phyloP scores from a whole-genome alignment of 2,329 filamentous ascomycete genomes.

The Cladorrhinum sp. region DNA sequence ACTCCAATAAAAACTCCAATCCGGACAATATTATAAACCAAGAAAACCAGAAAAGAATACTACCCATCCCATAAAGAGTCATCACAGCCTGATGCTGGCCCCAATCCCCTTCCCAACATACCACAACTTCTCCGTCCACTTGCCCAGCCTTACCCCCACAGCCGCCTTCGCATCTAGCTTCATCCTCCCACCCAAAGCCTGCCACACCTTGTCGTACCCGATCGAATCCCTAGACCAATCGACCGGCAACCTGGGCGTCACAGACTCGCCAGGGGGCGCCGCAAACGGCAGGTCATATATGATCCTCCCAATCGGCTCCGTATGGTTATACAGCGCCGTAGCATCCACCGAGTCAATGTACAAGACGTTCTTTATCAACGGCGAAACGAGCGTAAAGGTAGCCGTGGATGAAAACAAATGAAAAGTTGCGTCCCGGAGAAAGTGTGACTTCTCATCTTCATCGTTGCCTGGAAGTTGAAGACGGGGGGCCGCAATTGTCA shows the following conservation, averaged over 20 bases:
- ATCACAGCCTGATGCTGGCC: slow-evolving; percentile 56
- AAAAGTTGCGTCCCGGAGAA: slow-evolving; percentile 82
- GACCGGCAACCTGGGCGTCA: slow-evolving; percentile 76
- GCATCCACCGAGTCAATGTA: slow-evolving; percentile 79
- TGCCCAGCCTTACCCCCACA: slow-evolving; percentile 70
- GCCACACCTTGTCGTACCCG: slow-evolving; percentile 76
- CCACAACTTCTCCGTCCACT: slow-evolving; percentile 70
- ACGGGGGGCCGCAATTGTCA: slow-evolving; percentile 69
- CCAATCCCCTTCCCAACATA: slow-evolving; percentile 69
- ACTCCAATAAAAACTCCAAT: not conserved
- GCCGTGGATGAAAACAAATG: slow-evolving; percentile 85
- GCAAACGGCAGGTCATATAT: slow-evolving; percentile 70
- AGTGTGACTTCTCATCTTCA: slow-evolving; percentile 53
- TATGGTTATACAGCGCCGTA: slow-evolving; percentile 79
- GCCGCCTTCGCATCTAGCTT: slow-evolving; percentile 75
- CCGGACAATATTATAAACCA: too few species aligned
- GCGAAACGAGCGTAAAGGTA: slow-evolving; percentile 78
- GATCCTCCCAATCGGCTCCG: slow-evolving; percentile 74
- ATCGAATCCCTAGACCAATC: slow-evolving; percentile 73
- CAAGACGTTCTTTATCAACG: slow-evolving; percentile 68
- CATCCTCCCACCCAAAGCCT: slow-evolving; percentile 75
- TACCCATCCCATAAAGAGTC: not conserved
- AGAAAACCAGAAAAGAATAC: too few species aligned
- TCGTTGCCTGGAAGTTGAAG: slow-evolving; percentile 55
- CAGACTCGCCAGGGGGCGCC: slow-evolving; percentile 69